These are phyloP conservation scores for Leersia perrieri DNA, from an alignment of 176 grass and related monocot genomes.

Conservation along the genomic window DNA sequence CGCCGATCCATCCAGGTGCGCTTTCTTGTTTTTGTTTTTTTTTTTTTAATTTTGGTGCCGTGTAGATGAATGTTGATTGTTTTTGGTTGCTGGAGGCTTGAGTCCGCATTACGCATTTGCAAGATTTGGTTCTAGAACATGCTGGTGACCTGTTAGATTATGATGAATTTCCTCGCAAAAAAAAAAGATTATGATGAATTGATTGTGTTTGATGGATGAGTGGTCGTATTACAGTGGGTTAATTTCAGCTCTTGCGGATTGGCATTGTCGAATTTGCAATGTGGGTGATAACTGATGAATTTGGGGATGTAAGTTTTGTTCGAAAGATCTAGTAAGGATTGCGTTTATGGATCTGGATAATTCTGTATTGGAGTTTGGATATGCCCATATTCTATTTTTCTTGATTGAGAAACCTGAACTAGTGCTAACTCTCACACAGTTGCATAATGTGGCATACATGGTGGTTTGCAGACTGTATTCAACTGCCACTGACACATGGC, in stretches of 20 bases:
- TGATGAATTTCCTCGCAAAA: too few relatives aligned
- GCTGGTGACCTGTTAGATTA: background rate
- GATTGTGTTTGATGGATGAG: background rate
- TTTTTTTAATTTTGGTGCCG: background rate
- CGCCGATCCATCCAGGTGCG: constrained; percentile 81
- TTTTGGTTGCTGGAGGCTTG: background rate
- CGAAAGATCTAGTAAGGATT: background rate
- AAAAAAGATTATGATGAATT: background rate
- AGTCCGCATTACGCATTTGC: background rate
- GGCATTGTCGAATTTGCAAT: background rate
- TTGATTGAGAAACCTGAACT: background rate
- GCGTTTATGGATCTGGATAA: background rate
- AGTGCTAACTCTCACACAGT: background rate
- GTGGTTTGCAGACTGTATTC: background rate
- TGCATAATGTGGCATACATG: background rate
- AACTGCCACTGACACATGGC: background rate
- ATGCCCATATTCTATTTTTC: background rate
- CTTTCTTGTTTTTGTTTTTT: background rate
- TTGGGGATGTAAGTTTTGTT: background rate
- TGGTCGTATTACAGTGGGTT: background rate
- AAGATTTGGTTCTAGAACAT: background rate
- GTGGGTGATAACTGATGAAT: background rate
- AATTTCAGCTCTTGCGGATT: background rate
- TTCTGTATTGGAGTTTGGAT: background rate
- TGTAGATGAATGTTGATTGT: background rate